A percentile compares a stretch with the other conserved stretches of the same genome.
Evolutionary conservation across 148 eudicot genomes (phyloP).

Genomic region (Chenopodium quinoa): DNA sequence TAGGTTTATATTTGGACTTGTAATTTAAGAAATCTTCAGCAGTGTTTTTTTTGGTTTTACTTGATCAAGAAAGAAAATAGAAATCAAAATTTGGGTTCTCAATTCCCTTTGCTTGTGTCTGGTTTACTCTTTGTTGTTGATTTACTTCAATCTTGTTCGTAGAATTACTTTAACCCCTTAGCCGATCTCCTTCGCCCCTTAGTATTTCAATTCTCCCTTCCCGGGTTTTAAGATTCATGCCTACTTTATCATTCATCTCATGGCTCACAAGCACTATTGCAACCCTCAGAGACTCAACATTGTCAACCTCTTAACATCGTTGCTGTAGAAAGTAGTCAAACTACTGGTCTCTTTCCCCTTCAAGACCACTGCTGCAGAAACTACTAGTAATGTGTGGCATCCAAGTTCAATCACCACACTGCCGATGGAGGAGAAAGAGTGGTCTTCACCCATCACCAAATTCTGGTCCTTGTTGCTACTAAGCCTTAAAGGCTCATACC

Average conservation of each 20-base stretch:
- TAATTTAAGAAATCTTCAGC: background rate
- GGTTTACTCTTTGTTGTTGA: background rate
- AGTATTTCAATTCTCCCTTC: no score
- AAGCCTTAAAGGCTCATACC: background rate
- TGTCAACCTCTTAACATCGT: background rate
- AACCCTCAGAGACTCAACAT: background rate
- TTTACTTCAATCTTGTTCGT: background rate
- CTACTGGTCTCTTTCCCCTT: background rate
- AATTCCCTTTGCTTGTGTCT: background rate
- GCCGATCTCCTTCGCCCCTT: no score
- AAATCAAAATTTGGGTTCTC: background rate
- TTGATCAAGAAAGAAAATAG: background rate
- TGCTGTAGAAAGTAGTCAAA: background rate
- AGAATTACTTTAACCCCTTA: background rate
- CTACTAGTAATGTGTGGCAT: background rate
- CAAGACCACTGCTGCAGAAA: background rate
- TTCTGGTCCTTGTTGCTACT: background rate
- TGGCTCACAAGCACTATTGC: background rate
- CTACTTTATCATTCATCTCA: background rate
- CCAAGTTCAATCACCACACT: background rate
- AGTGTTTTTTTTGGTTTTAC: background rate
- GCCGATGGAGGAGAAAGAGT: background rate
- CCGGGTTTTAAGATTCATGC: no score
- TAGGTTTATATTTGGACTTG: constrained; percentile 42
- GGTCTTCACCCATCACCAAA: background rate